Percentiles rank a stretch among this genome's conserved stretches.
phyloP scores from a whole-genome alignment of 2,329 filamentous ascomycete genomes.

The Botryosphaeria dothidea region DNA sequence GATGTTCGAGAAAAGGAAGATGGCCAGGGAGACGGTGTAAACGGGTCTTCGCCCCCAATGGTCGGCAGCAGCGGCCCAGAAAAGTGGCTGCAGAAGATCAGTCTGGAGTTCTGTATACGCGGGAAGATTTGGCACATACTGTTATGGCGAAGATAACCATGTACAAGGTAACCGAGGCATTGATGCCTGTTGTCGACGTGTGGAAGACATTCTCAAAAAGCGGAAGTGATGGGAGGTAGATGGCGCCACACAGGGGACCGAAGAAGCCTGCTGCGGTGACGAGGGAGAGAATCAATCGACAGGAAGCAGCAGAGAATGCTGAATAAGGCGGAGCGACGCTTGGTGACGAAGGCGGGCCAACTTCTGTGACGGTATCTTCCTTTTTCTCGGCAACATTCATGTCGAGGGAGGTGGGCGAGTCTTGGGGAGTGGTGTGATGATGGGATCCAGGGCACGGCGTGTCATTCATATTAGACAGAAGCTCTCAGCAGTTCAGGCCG shows the following conservation, averaged over 20 bases:
- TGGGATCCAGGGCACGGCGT: background rate
- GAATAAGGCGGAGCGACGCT: constrained; percentile 34
- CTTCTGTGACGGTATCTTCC: background rate
- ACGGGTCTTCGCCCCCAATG: constrained; percentile 42
- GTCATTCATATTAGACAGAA: background rate
- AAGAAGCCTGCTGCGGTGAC: constrained; percentile 46
- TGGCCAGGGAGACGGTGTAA: constrained; percentile 42
- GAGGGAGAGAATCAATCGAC: constrained; percentile 40
- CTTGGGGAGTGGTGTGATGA: background rate
- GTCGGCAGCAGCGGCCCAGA: constrained; percentile 45
- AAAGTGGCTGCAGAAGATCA: constrained; percentile 32
- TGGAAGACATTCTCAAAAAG: constrained; percentile 41
- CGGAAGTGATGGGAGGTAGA: constrained; percentile 46
- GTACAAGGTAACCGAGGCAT: constrained; percentile 48
- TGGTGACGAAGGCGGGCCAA: background rate
- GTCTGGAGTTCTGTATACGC: constrained; percentile 11
- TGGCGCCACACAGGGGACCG: constrained; percentile 46
- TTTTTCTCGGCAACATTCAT: background rate
- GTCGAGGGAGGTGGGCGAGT: background rate
- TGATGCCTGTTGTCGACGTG: constrained; percentile 38
- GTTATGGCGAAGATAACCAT: constrained; percentile 47
- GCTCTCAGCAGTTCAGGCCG: background rate
- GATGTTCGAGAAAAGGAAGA: constrained; percentile 43
- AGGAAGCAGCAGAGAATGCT: constrained; percentile 38
- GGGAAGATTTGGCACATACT: background rate